Evolutionary conservation across 345 rosid genomes (phyloP).

Genomic region (Acer campestre): DNA sequence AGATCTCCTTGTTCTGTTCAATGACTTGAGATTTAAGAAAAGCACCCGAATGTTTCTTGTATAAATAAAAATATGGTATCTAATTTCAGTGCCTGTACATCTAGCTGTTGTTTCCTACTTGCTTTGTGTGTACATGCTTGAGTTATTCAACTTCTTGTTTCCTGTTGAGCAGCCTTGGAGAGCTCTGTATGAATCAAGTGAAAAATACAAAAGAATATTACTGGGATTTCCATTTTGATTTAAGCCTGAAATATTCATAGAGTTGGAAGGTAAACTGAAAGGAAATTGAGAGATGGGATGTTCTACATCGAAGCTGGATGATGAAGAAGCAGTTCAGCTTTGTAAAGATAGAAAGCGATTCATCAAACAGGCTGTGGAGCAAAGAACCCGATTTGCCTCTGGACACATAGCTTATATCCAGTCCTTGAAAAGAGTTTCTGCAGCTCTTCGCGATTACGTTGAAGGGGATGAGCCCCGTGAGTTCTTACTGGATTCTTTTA

Average conservation of each 20-base stretch:
- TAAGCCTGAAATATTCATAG: constrained; percentile 29
- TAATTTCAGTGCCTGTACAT: constrained; percentile 2
- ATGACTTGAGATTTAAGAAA: constrained; percentile 46
- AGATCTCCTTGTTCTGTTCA: constrained; percentile 20
- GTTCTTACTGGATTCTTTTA: constrained; percentile 63
- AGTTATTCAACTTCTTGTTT: constrained; percentile 14
- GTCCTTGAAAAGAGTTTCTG: constrained; percentile 81
- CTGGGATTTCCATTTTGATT: constrained; percentile 31
- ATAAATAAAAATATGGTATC: background rate
- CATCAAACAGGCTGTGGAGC: constrained; percentile 89
- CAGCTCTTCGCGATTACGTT: constrained; percentile 73
- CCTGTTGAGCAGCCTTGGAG: constrained; percentile 27
- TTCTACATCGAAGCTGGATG: constrained; percentile 81
- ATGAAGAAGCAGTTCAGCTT: constrained; percentile 93
- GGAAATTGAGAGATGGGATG: constrained; percentile 74
- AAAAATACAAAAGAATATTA: constrained; percentile 14
- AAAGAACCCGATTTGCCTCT: constrained; percentile 78
- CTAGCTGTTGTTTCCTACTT: constrained; percentile 5
- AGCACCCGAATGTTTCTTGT: constrained; percentile 32
- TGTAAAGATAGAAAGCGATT: constrained; percentile 87
- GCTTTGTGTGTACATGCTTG: constrained; percentile 4
- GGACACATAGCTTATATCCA: constrained; percentile 80
- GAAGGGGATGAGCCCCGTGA: constrained; percentile 76
- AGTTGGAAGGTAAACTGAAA: constrained; percentile 13
- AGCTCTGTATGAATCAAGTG: constrained; percentile 46